A percentile compares a stretch with the other conserved stretches of the same genome.
Conservation (phyloP, 805 yeast genomes). For the Yamadazyma takamatsuzukensis region DNA sequence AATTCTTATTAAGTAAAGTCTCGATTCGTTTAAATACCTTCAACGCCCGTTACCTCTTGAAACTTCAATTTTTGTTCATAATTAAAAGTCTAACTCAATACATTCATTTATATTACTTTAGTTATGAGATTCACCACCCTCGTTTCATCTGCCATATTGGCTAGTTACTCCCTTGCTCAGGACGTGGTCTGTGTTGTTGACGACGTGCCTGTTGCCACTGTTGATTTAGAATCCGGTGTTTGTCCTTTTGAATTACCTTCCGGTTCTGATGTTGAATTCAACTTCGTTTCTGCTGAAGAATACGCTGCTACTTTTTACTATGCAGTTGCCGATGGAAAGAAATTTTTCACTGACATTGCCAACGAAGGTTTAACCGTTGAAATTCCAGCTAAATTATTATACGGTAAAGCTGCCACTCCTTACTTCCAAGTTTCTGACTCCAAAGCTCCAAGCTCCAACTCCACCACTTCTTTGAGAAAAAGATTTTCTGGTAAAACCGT, state of each 20-base stretch:
- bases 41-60: too few species aligned
- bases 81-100: constrained; percentile 2
- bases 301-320: constrained; percentile 34
- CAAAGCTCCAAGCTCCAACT: constrained; percentile 30
- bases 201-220: constrained; percentile 30
- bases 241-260: constrained; percentile 35
- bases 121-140: constrained; percentile 11
- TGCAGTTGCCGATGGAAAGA: constrained; percentile 17
- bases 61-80: background rate
- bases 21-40: too few species aligned
- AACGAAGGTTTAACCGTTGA: constrained; percentile 28
- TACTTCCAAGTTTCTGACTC: constrained; percentile 25
- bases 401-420: constrained; percentile 21
- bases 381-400: constrained; percentile 30
- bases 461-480: constrained; percentile 38
- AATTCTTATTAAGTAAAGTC: too few species aligned
- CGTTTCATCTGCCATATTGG: constrained; percentile 8
- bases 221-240: constrained; percentile 36
- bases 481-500: constrained; percentile 25
- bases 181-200: constrained; percentile 37
- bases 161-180: constrained; percentile 20
- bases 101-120: constrained; percentile 5
- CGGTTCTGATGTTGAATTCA: constrained; percentile 21
- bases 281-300: constrained; percentile 23
- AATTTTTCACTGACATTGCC: constrained; percentile 31